Percentiles rank a stretch among this genome's conserved stretches.
These are phyloP conservation scores for Sporobolomyces roseus DNA, from an alignment of 768 basidiomycete species.

Conservation along the genomic window DNA sequence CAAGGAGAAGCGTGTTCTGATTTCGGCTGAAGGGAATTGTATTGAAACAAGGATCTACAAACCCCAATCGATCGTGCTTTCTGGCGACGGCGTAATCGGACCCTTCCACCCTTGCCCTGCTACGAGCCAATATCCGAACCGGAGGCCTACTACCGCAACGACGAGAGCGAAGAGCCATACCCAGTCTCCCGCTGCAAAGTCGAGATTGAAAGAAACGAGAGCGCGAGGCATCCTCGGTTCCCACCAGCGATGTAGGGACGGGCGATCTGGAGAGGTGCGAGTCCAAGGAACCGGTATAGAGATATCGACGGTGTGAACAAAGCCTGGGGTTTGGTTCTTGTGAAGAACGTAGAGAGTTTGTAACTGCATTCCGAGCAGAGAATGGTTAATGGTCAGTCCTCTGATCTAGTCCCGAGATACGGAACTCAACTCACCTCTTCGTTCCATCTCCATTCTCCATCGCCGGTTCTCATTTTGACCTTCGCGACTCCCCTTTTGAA, in stretches of 20 bases:
- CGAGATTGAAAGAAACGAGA: neutral
- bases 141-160: neutral
- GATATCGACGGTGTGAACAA: conserved; percentile 35
- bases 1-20: too few relatives aligned
- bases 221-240: conserved; percentile 11
- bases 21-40: too few relatives aligned
- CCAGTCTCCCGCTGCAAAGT: conserved; percentile 10
- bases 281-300: conserved; percentile 3
- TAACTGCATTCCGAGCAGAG: conserved; percentile 43
- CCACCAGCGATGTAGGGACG: conserved; percentile 14
- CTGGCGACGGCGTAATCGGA: too few relatives aligned
- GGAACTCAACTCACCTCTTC: conserved; percentile 50
- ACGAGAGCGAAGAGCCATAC: conserved; percentile 1
- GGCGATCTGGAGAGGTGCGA: conserved; percentile 12
- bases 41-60: too few relatives aligned
- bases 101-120: neutral
- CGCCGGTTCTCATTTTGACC: conserved; percentile 60
- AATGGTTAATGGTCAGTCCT: too few relatives aligned
- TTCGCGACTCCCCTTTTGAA: conserved; percentile 53
- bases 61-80: too few relatives aligned
- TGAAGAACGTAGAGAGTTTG: conserved; percentile 72
- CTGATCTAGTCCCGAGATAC: too few relatives aligned
- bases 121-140: neutral
- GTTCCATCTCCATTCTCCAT: conserved; percentile 58
- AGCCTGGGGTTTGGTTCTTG: conserved; percentile 13